These are phyloP conservation scores for Porcisia deanei DNA, from an alignment of 208 protist genomes.

Conservation along the genomic window DNA sequence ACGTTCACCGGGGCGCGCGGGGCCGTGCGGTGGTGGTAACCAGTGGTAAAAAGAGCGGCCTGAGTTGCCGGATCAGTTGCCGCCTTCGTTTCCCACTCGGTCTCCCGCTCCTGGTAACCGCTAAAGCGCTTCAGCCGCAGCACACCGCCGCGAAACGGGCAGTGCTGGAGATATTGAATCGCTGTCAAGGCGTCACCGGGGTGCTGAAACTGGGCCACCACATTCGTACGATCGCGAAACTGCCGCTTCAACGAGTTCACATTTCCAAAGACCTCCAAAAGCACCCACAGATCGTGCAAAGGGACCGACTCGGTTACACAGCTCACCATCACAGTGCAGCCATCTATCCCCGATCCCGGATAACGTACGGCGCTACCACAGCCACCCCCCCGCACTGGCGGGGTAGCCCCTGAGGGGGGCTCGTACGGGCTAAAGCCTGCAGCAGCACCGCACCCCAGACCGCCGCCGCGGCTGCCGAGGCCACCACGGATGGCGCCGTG, in stretches of 20 bases:
- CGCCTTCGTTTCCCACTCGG: conserved; percentile 78
- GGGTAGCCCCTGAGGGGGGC: conserved; percentile 1
- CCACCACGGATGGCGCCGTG: conserved; percentile 25
- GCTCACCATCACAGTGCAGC: conserved; percentile 68
- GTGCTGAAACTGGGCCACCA: conserved; percentile 85
- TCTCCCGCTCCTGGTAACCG: conserved; percentile 70
- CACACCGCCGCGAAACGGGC: conserved; percentile 61
- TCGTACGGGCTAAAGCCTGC: conserved; percentile 25
- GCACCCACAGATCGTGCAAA: conserved; percentile 82
- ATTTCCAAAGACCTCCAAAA: conserved; percentile 91
- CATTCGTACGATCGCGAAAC: conserved; percentile 68
- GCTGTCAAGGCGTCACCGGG: conserved; percentile 60
- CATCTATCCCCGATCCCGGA: conserved; percentile 16
- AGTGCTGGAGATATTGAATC: conserved; percentile 73
- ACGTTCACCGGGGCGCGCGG: conserved; percentile 72
- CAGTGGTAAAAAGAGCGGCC: conserved; percentile 62
- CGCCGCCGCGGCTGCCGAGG: conserved; percentile 29
- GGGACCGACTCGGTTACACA: conserved; percentile 65
- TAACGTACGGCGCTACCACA: neutral
- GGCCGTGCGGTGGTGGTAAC: conserved; percentile 82
- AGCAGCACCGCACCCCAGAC: neutral
- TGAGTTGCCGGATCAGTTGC: conserved; percentile 70
- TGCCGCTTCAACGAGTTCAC: conserved; percentile 84
- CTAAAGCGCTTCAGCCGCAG: conserved; percentile 74
- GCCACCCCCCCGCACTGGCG: conserved; percentile 6